Evolutionary conservation across 495 filamentous ascomycete genomes (phyloP), one percentile per base, ranked within the genome.

Genomic region (Penicillium nucicola): DNA sequence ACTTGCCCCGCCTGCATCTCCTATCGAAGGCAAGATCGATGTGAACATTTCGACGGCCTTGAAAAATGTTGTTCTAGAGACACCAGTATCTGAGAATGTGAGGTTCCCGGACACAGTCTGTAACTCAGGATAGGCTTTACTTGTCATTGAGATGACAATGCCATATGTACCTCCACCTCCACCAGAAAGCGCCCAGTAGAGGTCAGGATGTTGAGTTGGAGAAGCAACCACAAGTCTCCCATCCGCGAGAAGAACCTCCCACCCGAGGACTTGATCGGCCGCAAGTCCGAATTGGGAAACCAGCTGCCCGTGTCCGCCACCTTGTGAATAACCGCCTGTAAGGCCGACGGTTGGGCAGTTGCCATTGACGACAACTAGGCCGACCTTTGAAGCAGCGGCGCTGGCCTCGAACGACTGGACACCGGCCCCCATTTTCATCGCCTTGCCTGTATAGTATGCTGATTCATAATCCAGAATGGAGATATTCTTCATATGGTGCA

Each of bases 111-210:
- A 53, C 14, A 48, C 37, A 9, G 51, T 56, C 2, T 15, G 47
- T 6, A 47, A 64, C 46, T 81, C 83, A 0, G 55, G 49, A 46
- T 74, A 57, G 0, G 64, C 61, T 39, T 64, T 69, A 7, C 56
- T 46, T 0, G 81, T 84, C 32, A 76, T 68, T 0, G 74, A 77
- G 22, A 72, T 75, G n/a, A 85, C 68, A 28, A 85, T 72, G 8
- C 78, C 83, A 30, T 79, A 85, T 1, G 80, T 82, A 10, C 80
- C 80, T 12, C 74, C 81, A 13, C 83, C 84, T 7, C 84, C 83
- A 0, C 84, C 84, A n/a, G 77, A 67, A 44, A 86, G 66, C 2
- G 84, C 84, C 83, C 81, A 86, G 61, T 82, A 87, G 2, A 87
- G 56, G 50, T 87, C 85, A 0, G 63, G 19, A 45, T 85, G 76